These are phyloP conservation scores for Candida cerambycidarum DNA, from an alignment of 805 yeast species.

Conservation along the genomic window DNA sequence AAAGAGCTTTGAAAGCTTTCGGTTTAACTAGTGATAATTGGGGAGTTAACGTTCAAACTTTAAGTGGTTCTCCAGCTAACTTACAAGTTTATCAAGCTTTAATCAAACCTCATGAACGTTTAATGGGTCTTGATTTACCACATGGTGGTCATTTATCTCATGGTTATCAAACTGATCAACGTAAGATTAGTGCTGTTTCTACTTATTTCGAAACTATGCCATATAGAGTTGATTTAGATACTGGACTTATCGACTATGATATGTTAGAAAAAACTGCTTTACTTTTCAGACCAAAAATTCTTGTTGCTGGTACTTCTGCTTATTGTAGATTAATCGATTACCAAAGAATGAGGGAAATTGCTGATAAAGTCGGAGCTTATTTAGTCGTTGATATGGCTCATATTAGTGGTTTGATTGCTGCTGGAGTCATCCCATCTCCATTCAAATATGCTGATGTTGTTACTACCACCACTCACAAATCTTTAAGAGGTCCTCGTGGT, in stretches of 20 bases:
- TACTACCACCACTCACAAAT: constrained; percentile 97
- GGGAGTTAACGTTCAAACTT: constrained; percentile 97
- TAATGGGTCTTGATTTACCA: constrained; percentile 97
- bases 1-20: constrained; percentile 87
- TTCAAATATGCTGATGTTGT: constrained; percentile 93
- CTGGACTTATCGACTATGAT: constrained; percentile 93
- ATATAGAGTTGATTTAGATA: constrained; percentile 78
- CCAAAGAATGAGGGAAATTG: constrained; percentile 84
- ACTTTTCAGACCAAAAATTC: constrained; percentile 89
- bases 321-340: constrained; percentile 90
- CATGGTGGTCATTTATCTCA: constrained; percentile 98
- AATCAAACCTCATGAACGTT: constrained; percentile 84
- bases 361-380: constrained; percentile 92
- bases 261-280: constrained; percentile 76
- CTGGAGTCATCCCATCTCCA: constrained; percentile 91
- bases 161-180: constrained; percentile 89
- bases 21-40: constrained; percentile 72
- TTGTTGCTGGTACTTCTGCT: constrained; percentile 97
- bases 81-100: constrained; percentile 88
- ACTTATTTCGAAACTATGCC: constrained; percentile 98
- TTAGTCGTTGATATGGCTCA: constrained; percentile 96
- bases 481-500: constrained; percentile 98
- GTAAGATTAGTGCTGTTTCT: constrained; percentile 88
- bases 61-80: constrained; percentile 97
- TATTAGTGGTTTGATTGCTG: constrained; percentile 93